Conservation (phyloP, 2,329 filamentous ascomycete species). For the Aspergillus sp. region DNA sequence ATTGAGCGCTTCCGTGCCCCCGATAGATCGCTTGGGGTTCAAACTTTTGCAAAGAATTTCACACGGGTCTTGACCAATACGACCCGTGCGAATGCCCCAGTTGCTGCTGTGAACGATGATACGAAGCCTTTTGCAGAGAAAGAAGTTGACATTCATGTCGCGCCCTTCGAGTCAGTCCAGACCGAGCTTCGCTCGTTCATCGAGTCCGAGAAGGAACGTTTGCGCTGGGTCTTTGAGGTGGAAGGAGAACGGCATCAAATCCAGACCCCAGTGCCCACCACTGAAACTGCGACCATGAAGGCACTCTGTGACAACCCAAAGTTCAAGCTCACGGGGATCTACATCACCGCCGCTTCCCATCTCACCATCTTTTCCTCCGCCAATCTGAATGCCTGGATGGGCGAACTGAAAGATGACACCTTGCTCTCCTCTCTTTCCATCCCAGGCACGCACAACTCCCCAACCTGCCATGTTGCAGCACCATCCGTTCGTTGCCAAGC, state of each 20-base stretch:
- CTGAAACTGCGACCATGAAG: slow-evolving; percentile 62
- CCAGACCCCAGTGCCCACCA: slow-evolving; percentile 66
- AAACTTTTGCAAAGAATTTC: slow-evolving; percentile 51
- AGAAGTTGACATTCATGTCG: slow-evolving; percentile 64
- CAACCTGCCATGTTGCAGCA: slow-evolving; percentile 78
- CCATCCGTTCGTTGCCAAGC: slow-evolving; percentile 94
- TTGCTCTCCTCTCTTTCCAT: slow-evolving; percentile 81
- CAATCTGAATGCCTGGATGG: slow-evolving; percentile 77
- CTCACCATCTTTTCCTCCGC: slow-evolving; percentile 70
- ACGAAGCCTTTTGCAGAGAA: slow-evolving; percentile 63
- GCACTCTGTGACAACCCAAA: slow-evolving; percentile 56
- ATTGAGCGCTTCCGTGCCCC: slow-evolving; percentile 71
- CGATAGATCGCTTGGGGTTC: slow-evolving; percentile 41
- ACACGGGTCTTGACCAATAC: slow-evolving; percentile 46
- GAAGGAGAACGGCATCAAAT: slow-evolving; percentile 68
- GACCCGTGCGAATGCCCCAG: slow-evolving; percentile 45
- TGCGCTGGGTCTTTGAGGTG: slow-evolving; percentile 73
- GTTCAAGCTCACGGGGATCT: slow-evolving; percentile 66
- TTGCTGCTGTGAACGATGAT: slow-evolving; percentile 50
- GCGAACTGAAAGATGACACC: slow-evolving; percentile 67
- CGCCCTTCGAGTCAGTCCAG: slow-evolving; percentile 66
- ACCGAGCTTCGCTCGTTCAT: slow-evolving; percentile 65
- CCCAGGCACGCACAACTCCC: slow-evolving; percentile 93
- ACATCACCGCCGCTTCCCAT: slow-evolving; percentile 57
- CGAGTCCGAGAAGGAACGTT: slow-evolving; percentile 60